Conservation (phyloP, 176 grass and related monocot species). For the Metroxylon sagu region DNA sequence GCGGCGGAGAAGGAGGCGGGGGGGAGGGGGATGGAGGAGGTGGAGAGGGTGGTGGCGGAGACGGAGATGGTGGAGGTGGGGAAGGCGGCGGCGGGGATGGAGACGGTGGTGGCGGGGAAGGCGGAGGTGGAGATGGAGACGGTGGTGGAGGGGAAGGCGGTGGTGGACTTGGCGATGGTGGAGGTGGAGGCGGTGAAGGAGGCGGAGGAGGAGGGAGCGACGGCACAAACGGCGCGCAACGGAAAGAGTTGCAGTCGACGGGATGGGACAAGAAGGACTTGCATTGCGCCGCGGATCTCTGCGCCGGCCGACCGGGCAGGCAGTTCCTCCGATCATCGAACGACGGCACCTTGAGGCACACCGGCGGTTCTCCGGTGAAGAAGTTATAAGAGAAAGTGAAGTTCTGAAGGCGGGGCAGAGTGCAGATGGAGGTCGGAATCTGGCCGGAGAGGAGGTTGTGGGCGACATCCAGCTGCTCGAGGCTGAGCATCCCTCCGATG, state of each 20-base stretch:
- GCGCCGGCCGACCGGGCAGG: slow-evolving; percentile 40
- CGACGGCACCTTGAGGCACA: slow-evolving; percentile 45
- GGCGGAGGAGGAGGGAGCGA: slow-evolving; percentile 39
- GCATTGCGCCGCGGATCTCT: slow-evolving; percentile 61
- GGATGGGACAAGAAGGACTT: slow-evolving; percentile 46
- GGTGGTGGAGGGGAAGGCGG: background rate
- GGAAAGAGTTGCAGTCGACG: slow-evolving; percentile 50
- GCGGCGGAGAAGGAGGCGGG: slow-evolving; percentile 2
- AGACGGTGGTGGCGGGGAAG: background rate
- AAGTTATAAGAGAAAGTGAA: slow-evolving; percentile 92
- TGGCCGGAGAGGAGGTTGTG: slow-evolving; percentile 69
- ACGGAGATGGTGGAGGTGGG: slow-evolving; percentile 4
- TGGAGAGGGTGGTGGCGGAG: slow-evolving; percentile 4
- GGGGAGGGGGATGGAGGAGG: slow-evolving; percentile 17
- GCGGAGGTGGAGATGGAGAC: background rate
- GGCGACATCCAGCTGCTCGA: slow-evolving; percentile 84
- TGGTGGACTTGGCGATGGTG: background rate
- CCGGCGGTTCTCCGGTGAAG: slow-evolving; percentile 69
- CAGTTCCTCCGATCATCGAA: slow-evolving; percentile 57
- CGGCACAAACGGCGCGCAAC: slow-evolving; percentile 74
- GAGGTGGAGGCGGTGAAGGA: slow-evolving; percentile 13
- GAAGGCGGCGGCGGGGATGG: slow-evolving; percentile 8
- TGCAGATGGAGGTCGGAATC: slow-evolving; percentile 62
- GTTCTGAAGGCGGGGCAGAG: slow-evolving; percentile 67
- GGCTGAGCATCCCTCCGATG: slow-evolving; percentile 47